Base-by-base conservation (phyloP, 2,329 filamentous ascomycete genomes). In the Ophiocordyceps robertsii region DNA sequence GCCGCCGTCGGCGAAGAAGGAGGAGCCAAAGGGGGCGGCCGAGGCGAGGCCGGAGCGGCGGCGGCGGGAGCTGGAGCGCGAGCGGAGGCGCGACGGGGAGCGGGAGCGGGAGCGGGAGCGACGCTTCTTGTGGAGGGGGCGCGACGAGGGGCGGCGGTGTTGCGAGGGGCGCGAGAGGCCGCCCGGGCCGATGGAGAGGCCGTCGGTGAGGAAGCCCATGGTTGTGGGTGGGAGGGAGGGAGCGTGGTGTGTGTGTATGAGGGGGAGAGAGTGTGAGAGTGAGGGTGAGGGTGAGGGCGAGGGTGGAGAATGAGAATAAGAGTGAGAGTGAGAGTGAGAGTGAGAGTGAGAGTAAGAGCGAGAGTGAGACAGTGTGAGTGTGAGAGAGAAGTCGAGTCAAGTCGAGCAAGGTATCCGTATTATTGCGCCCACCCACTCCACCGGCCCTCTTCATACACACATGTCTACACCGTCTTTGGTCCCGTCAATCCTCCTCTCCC, bases 1-100 rank as follows among this genome's bases (percentile, higher is more conserved):
- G 33, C 33, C 51, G 46, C 56, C 56, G 36, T 12, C 24, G 33
- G 21, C 32, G 44, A 63, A 58, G 39, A 60, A 48, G 24, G 59
- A 59, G 43, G 54, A 56, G 45, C 52, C 52, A 40, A 58, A 49
- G 42, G 59, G 53, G 55, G 27, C 56, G 56, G 49, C 53, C 48
- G 37, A 58, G 55, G 46, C 51, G 49, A 36, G 12, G 36, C 17
- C 29, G 24, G 24, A 27, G 41, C 36, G 41, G 19, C 27, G 24
- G 27, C 21, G 37, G n/a, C 37, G 37, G 24, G 27, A 36, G 33
- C 33, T 19, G 33, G 37, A 37, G 42, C 55, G 57, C 38, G 59
- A 61, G 50, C 60, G 56, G 42, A 63, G 68, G 40, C 62, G 59
- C 43, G 61, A 64, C 41, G 59, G 55, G 33, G 63, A 69, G 40